A percentile compares a stretch with the other conserved stretches of the same genome.
Evolutionary conservation across 2,329 filamentous ascomycete genomes (phyloP).

Genomic region (Diaporthe sp.): DNA sequence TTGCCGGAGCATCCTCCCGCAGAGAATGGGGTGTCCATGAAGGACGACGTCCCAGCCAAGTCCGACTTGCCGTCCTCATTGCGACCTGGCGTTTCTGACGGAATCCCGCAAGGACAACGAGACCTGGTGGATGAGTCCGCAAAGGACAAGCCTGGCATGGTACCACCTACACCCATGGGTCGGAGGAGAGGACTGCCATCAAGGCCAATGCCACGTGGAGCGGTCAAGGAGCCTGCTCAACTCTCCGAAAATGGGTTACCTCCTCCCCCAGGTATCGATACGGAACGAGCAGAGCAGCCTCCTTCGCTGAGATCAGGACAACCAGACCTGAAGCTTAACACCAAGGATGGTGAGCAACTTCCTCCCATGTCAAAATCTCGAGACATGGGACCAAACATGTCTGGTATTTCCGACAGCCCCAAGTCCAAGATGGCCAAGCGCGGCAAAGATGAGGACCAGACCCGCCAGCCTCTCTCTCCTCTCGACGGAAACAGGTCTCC

Average conservation of each 20-base stretch:
- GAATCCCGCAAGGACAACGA: neutral
- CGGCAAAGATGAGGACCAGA: neutral
- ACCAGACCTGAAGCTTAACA: conserved; percentile 10
- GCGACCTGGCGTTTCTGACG: neutral
- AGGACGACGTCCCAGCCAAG: neutral
- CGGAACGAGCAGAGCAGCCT: neutral
- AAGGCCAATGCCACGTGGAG: neutral
- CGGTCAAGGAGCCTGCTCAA: neutral
- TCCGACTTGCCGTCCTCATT: neutral
- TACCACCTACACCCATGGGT: neutral
- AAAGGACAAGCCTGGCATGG: neutral
- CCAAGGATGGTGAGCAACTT: neutral
- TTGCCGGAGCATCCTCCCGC: conserved; percentile 21
- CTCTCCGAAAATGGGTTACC: neutral
- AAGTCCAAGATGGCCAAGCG: conserved; percentile 14
- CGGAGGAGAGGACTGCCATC: neutral
- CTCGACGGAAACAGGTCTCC: conserved; percentile 2
- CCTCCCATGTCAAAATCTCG: neutral
- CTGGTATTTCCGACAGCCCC: neutral
- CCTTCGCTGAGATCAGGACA: neutral
- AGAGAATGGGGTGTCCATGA: neutral
- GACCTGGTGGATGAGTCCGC: neutral
- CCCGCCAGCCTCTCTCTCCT: conserved; percentile 22
- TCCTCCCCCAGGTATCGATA: neutral
- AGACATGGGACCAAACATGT: neutral